These are phyloP conservation scores for Flaveria brownii DNA, from an alignment of 129 eudicot species.

Conservation along the genomic window DNA sequence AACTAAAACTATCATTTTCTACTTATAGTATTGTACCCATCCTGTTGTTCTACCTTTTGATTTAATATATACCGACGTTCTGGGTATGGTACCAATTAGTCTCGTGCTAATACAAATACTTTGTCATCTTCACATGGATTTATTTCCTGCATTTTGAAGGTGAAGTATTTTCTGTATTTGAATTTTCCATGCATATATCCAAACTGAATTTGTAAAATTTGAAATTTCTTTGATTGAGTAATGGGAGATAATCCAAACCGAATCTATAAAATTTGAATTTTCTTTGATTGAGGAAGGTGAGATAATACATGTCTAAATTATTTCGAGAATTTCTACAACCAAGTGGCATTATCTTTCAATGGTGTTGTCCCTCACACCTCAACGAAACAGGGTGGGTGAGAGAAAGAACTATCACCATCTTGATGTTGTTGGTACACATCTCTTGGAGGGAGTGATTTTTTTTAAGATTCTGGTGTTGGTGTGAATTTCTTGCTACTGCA, in stretches of 20 bases:
- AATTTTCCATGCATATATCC: background rate
- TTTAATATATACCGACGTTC: constrained; percentile 11
- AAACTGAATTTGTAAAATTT: no score
- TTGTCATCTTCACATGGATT: constrained; percentile 26
- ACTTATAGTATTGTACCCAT: background rate
- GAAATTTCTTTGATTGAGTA: no score
- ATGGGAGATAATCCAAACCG: background rate
- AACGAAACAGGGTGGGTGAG: no score
- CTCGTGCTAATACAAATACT: constrained; percentile 25
- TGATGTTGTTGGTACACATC: background rate
- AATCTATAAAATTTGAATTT: no score
- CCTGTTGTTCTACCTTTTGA: background rate
- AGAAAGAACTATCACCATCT: background rate
- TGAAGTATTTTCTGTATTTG: background rate
- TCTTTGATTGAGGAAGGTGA: no score
- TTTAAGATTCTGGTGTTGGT: no score
- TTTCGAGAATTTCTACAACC: constrained; percentile 11
- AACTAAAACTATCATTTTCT: constrained; percentile 17
- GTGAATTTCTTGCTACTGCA: background rate
- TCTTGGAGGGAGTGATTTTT: background rate
- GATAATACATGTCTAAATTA: background rate
- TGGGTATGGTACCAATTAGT: constrained; percentile 15
- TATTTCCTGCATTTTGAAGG: constrained; percentile 13
- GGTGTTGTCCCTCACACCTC: constrained; percentile 15
- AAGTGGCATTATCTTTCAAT: constrained; percentile 2